Evolutionary conservation across 306 rosid genomes (phyloP), one percentile per base, ranked within the genome.

Genomic region (Pterocarpus macrocarpus): DNA sequence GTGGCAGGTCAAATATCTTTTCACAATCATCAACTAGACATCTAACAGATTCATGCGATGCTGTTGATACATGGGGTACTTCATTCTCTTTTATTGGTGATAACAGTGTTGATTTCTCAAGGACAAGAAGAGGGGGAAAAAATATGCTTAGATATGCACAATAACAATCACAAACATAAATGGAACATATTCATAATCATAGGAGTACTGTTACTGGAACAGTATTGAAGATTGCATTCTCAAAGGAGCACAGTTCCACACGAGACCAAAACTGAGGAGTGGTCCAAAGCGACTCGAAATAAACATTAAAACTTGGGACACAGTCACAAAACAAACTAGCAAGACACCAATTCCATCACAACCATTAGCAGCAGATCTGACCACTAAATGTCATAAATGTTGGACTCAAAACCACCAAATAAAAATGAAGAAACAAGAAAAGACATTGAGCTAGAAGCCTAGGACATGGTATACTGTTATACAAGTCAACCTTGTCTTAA

Each of bases 401-500:
- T 72, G 79, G 56, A 71, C 63, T 81, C 71, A 83, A 73, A 85
- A 76, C 15, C 78, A 78, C 57, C 64, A 58, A 36, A 78, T 57
- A 38, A 52, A 70, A 59, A 80, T 75, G 36, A 22, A 64, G 61
- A 69, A 35, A 78, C 47, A 41, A 63, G 15, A 38, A 47, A 45
- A 8, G 69, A 67, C 52, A 55, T 45, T 3, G 53, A 44, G 45
- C 57, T 50, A 50, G 57, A 17, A 14, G 57, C 57, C 53, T 8
- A 76, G 52, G 50, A 76, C 67, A 4, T 70, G 43, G 71, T 34
- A 52, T 32, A 59, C 65, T 47, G 45, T 22, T 10, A 76, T 45
- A 71, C 28, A 64, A 58, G 67, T 65, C 86, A 78, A 71, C 79
- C 81, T 55, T 15, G 76, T 45, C 74, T 41, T 77, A 15, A 55